phyloP scores from a whole-genome alignment of 345 rosid species.

The Luvunga scandens region DNA sequence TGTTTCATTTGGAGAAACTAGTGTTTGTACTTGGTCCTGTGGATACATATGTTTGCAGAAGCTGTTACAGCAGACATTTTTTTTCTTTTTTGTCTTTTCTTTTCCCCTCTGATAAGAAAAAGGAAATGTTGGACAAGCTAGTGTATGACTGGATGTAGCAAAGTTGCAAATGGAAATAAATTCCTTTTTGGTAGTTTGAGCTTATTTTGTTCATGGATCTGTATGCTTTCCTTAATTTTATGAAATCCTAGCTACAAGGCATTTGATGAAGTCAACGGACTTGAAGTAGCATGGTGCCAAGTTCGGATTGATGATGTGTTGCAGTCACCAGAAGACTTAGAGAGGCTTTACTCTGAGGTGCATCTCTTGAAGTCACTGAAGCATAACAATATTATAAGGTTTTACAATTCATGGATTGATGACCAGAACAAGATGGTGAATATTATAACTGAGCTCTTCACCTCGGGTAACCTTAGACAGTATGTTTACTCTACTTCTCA shows the following conservation, averaged over 20 bases:
- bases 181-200: background rate
- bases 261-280: constrained; percentile 88
- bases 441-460: constrained; percentile 86
- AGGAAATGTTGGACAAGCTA: background rate
- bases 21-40: background rate
- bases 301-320: constrained; percentile 81
- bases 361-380: constrained; percentile 81
- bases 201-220: constrained; percentile 5
- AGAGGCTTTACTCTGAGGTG: constrained; percentile 89
- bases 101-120: background rate
- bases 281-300: constrained; percentile 99
- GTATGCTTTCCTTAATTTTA: constrained; percentile 30
- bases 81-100: background rate
- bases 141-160: background rate
- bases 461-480: constrained; percentile 95
- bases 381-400: constrained; percentile 74
- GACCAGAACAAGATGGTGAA: constrained; percentile 88
- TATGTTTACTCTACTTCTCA: constrained; percentile 40
- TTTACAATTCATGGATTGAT: constrained; percentile 90
- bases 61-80: background rate
- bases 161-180: background rate
- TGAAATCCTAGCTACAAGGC: constrained; percentile 69
- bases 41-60: background rate
- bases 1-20: background rate
- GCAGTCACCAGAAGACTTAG: constrained; percentile 84